phyloP scores from a whole-genome alignment of 2,329 filamentous ascomycete species.

The Ophiocordyceps polyrhachis-furcata region DNA sequence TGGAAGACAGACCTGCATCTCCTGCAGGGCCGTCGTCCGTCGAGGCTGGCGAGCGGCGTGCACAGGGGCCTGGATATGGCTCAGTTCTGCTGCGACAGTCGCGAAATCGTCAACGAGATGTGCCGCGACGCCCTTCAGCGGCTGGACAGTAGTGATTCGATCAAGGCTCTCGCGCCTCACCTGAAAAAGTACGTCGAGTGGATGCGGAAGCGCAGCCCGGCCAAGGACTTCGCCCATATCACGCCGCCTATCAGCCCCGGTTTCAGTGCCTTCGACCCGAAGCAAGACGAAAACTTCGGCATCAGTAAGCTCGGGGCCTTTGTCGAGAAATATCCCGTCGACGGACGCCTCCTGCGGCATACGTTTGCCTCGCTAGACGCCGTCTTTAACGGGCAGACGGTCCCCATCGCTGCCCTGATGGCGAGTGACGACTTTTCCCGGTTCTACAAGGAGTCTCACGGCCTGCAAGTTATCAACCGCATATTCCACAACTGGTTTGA shows the following conservation, averaged over 20 bases:
- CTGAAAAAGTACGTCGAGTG: not conserved
- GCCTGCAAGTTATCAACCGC: not conserved
- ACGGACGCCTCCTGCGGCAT: conserved; percentile 1
- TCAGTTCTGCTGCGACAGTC: not conserved
- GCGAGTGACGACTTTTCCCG: not conserved
- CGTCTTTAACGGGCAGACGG: not conserved
- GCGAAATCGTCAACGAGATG: not conserved
- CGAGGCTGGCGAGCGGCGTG: not conserved
- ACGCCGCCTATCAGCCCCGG: not conserved
- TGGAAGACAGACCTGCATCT: conserved; percentile 1
- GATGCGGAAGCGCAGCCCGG: not conserved
- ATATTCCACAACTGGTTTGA: conserved; percentile 1
- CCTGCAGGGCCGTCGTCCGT: not conserved
- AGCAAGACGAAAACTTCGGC: not conserved
- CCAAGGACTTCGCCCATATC: not conserved
- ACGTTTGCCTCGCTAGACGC: not conserved
- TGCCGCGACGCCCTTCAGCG: not conserved
- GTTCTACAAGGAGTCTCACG: not conserved
- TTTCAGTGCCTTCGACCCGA: not conserved
- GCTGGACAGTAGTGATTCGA: not conserved
- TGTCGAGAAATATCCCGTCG: not conserved
- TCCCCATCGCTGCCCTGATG: not conserved
- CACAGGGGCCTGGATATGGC: not conserved
- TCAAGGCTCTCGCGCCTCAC: not conserved
- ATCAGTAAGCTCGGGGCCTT: not conserved